Evolutionary conservation across 2,329 filamentous ascomycete genomes (phyloP), one percentile per base, ranked within the genome.

Genomic region (Penicillium sp.): DNA sequence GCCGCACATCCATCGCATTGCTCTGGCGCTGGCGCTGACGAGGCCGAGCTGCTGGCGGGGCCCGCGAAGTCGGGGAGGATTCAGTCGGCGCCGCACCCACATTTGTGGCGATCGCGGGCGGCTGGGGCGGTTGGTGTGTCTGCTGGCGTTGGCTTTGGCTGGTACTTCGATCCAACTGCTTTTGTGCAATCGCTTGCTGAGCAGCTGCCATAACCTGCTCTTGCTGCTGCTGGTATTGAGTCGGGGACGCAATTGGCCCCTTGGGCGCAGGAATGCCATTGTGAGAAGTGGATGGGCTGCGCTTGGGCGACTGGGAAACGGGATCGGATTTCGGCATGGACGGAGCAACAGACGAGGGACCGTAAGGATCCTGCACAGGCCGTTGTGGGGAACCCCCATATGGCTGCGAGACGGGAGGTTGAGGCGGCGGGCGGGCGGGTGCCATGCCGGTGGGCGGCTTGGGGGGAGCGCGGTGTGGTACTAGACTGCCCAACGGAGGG

Each of bases 401-500:
- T 20, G 52, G 80, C 57, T 78, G 67, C n/a, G 70, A 52, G 10
- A 65, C 61, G 12, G 71, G 68, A 29, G 72, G 67, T 52, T 71
- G 72, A 20, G 75, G 74, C 7, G 75, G 65, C 53, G 71, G 63
- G 44, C 75, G 70, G 53, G 65, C 63, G 39, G 75, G 73, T 6
- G 58, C 66, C 54, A 72, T 67, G 49, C 61, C 59, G 31, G 69
- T 80, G 43, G 92, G 93, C n/a, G 92, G 88, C 70, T 88, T 88
- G 44, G 91, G 93, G 40, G 92, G 90, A 47, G 89, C 88, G 53
- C 93, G 83, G 63, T 83, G 87, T 43, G 93, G 91, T 65, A 95
- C 79, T 62, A 90, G 75, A 54, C 71, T 72, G 45, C 80, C 79
- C 61, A 67, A 73, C 69, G 63, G 57, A 20, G 67, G 66, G 46